phyloP scores from a whole-genome alignment of 495 filamentous ascomycete genomes.

The Penicillium odoratum region DNA sequence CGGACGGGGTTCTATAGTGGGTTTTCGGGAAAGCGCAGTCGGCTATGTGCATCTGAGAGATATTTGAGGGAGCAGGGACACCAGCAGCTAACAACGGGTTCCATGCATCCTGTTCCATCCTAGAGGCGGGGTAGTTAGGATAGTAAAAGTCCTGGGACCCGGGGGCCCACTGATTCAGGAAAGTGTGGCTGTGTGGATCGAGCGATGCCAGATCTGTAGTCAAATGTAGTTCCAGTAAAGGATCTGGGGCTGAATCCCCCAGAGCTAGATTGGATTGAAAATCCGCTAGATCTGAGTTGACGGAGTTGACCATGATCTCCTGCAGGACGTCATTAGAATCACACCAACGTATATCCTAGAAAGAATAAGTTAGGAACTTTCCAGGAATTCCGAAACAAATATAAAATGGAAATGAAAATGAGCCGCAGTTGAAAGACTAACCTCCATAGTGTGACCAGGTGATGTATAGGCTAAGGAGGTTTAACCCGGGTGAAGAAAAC shows the following conservation, averaged over 20 bases:
- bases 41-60: conserved; percentile 22
- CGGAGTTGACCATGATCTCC: conserved; percentile 32
- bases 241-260: conserved; percentile 24
- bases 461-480: neutral
- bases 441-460: conserved; percentile 20
- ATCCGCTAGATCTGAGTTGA: conserved; percentile 18
- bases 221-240: conserved; percentile 36
- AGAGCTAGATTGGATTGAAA: conserved; percentile 21
- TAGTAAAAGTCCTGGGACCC: conserved; percentile 26
- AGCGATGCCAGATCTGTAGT: conserved; percentile 22
- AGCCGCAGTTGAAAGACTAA: conserved; percentile 9
- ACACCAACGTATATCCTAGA: conserved; percentile 22
- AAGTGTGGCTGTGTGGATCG: conserved; percentile 18
- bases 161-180: conserved; percentile 26
- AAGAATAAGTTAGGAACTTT: conserved; percentile 8
- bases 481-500: conserved; percentile 3
- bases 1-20: conserved; percentile 48
- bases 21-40: conserved; percentile 29
- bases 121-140: conserved; percentile 25
- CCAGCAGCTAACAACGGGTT: conserved; percentile 40
- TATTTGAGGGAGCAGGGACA: conserved; percentile 22
- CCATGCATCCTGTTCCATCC: conserved; percentile 41
- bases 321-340: conserved; percentile 38
- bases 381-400: neutral
- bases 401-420: neutral